These are phyloP conservation scores for Alternaria atra DNA, from an alignment of 2,329 filamentous ascomycete species.

Conservation along the genomic window DNA sequence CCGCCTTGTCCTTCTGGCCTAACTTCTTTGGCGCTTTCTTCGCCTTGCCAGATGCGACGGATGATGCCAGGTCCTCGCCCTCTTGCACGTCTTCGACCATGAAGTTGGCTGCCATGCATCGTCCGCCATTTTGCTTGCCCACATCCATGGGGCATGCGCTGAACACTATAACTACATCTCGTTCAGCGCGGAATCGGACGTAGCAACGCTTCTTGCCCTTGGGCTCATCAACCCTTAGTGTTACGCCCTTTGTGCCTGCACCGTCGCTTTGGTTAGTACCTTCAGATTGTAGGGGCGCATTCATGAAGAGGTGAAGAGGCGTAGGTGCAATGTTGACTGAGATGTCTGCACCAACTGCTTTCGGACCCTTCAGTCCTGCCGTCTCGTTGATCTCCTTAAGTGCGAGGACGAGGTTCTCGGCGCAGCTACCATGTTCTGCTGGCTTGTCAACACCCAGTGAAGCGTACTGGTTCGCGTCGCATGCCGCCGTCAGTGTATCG, in stretches of 20 bases:
- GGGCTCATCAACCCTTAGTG: slow-evolving; percentile 42
- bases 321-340: slow-evolving; percentile 59
- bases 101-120: slow-evolving; percentile 52
- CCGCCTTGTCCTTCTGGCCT: slow-evolving; percentile 12
- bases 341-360: slow-evolving; percentile 58
- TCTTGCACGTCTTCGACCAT: slow-evolving; percentile 46
- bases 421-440: slow-evolving; percentile 58
- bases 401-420: slow-evolving; percentile 60
- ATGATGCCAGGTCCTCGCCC: slow-evolving; percentile 35
- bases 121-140: slow-evolving; percentile 47
- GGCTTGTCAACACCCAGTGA: slow-evolving; percentile 55
- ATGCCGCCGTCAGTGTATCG: slow-evolving; percentile 59
- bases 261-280: slow-evolving; percentile 21
- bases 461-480: slow-evolving; percentile 56
- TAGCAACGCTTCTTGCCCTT: slow-evolving; percentile 47
- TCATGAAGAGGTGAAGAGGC: slow-evolving; percentile 57
- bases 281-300: slow-evolving; percentile 36
- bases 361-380: slow-evolving; percentile 57
- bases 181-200: slow-evolving; percentile 47
- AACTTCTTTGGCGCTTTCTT: slow-evolving; percentile 31
- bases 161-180: slow-evolving; percentile 49
- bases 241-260: slow-evolving; percentile 42
- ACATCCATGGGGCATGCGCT: slow-evolving; percentile 52
- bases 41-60: slow-evolving; percentile 26
- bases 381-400: slow-evolving; percentile 59